Base-by-base conservation (phyloP, 1,139 yeast genomes). In the Saccharomycopsis hybrid region DNA sequence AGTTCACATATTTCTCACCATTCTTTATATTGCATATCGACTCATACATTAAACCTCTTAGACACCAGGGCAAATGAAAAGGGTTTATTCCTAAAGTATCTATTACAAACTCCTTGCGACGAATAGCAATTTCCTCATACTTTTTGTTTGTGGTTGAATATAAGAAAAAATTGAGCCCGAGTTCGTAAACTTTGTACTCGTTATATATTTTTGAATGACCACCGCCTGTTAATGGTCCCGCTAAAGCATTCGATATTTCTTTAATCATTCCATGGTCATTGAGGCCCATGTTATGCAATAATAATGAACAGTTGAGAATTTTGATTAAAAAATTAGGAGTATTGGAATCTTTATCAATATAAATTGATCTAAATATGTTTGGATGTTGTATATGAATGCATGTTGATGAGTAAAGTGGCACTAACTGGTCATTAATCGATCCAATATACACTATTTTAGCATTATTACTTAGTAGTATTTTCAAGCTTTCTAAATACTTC, bases 131-230 rank as follows among this genome's bases (percentile, higher is more conserved):
- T 74, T 31, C 74, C 72, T 30, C 72, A 70, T 27, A 50, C 47
- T 32, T 47, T 52, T 8, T 44, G 41, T 25, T 51, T 48, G 50
- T 50, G 33, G 56, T 58, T 8, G 71, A 67, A 13, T 64, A 90
- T 35, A 90, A 66, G 1, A 86, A 77, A 62, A 85, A 85, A 54
- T 80, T 76, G 48, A 90, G 62, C 0, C 94, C 96, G 56, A 87
- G 64, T 57, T 83, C 89, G 62, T 92, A 92, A 0, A 92, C 97
- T 53, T 81, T 77, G 3, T 83, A 80, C 58, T 87, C 96, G 60
- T 85, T 85, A 65, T 92, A 92, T 44, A 92, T 81, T 57, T 78
- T 83, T 0, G 97, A 89, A 64, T 92, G 97, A 0, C 97, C 97
- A 13, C 95, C 92, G 2, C 97, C 96, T 0, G 96, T 90, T 50